Evolutionary conservation across 164 flowering plant genomes (phyloP).

Genomic region (Santalum album): DNA sequence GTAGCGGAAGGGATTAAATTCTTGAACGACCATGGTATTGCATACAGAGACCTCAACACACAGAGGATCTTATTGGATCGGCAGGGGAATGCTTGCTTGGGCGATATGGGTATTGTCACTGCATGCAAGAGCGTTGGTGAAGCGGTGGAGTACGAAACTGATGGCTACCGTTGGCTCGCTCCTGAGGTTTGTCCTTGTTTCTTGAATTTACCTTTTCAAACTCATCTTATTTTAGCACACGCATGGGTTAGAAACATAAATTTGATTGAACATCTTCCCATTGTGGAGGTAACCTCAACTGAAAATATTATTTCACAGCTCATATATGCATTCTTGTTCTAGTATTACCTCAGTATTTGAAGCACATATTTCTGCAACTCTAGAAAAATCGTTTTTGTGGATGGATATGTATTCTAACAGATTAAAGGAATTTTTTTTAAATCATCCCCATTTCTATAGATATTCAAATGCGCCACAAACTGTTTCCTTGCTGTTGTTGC

Average conservation of each 20-base stretch:
- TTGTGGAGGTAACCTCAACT: too few species aligned
- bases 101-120: slow-evolving; percentile 80
- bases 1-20: slow-evolving; percentile 85
- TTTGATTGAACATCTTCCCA: too few species aligned
- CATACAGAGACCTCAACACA: slow-evolving; percentile 73
- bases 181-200: slow-evolving; percentile 71
- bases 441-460: background rate
- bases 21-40: slow-evolving; percentile 83
- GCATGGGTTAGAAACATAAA: background rate
- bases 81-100: slow-evolving; percentile 82
- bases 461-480: background rate
- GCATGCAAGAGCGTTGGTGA: slow-evolving; percentile 75
- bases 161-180: slow-evolving; percentile 94
- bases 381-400: too few species aligned
- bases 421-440: too few species aligned
- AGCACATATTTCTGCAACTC: too few species aligned
- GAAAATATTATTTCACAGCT: too few species aligned
- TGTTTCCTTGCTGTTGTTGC: background rate
- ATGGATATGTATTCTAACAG: too few species aligned
- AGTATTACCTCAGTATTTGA: too few species aligned
- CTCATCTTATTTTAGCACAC: background rate
- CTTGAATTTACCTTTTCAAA: background rate
- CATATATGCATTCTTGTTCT: too few species aligned
- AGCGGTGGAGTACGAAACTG: slow-evolving; percentile 86
- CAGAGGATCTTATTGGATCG: slow-evolving; percentile 69